A percentile compares a stretch with the other conserved stretches of the same genome.
These are phyloP conservation scores for Cymbidium sinense DNA, from an alignment of 106 monocot genomes.

Conservation along the genomic window DNA sequence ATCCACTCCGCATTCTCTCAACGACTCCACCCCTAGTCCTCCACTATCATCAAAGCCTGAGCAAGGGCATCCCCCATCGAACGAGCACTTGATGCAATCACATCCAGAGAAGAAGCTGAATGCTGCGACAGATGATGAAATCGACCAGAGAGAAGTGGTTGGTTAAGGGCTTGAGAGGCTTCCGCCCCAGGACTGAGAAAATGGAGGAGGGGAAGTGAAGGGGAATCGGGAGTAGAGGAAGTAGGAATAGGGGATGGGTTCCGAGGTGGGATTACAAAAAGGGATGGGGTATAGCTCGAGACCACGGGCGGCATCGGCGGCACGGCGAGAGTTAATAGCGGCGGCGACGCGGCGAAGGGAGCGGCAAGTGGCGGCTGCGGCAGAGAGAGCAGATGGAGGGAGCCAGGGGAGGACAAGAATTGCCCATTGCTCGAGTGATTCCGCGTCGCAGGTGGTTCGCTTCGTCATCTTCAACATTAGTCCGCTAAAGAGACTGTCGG, in stretches of 20 bases:
- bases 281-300: conserved; percentile 61
- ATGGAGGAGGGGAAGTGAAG: conserved; percentile 27
- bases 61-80: conserved; percentile 19
- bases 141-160: conserved; percentile 11
- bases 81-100: conserved; percentile 18
- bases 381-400: conserved; percentile 31
- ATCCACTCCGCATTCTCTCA: conserved; percentile 41
- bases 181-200: conserved; percentile 38
- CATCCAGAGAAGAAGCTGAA: conserved; percentile 22
- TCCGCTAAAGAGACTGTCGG: too few relatives aligned
- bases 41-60: neutral
- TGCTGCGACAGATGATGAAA: neutral
- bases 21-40: conserved; percentile 10
- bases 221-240: conserved; percentile 32
- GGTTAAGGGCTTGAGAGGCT: neutral
- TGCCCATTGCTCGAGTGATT: conserved; percentile 12
- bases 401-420: conserved; percentile 46
- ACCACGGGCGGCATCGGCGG: conserved; percentile 52
- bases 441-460: neutral
- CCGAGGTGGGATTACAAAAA: conserved; percentile 30
- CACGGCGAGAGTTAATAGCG: conserved; percentile 25
- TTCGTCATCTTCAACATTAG: neutral
- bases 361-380: conserved; percentile 33
- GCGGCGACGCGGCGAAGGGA: conserved; percentile 18
- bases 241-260: conserved; percentile 3